Evolutionary conservation across 306 rosid species (phyloP).

Genomic region (Sicyos edulis): DNA sequence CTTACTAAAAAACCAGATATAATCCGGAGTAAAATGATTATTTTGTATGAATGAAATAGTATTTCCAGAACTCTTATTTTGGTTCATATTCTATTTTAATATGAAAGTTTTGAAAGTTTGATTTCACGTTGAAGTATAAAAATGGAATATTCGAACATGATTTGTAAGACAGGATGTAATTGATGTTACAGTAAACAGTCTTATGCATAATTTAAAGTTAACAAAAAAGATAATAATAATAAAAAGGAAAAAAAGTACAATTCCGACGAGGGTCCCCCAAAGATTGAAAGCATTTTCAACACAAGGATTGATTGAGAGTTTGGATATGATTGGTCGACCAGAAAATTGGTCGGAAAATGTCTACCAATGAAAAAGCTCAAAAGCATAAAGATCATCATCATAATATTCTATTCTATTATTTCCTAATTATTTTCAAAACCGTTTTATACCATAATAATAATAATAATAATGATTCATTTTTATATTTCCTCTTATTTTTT

Average conservation of each 20-base stretch:
- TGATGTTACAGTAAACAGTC: neutral
- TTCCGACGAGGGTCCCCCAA: neutral
- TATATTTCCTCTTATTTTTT: no score
- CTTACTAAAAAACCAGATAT: neutral
- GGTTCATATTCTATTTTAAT: neutral
- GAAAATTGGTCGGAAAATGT: slow-evolving; percentile 22
- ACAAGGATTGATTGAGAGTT: slow-evolving; percentile 13
- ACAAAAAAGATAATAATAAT: neutral
- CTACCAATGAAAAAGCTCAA: neutral
- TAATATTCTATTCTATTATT: neutral
- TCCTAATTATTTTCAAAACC: neutral
- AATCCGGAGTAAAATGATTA: neutral
- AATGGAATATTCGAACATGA: neutral
- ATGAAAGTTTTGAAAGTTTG: no score
- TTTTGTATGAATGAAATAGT: slow-evolving; percentile 8
- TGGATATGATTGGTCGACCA: slow-evolving; percentile 15
- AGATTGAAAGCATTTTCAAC: slow-evolving; percentile 1
- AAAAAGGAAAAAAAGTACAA: neutral
- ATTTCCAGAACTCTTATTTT: neutral
- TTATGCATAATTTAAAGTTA: neutral
- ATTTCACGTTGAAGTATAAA: no score
- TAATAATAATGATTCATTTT: neutral
- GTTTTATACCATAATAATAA: neutral
- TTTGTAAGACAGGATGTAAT: neutral
- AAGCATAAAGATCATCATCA: neutral